These are phyloP conservation scores for Cordyceps fumosorosea DNA, from an alignment of 2,329 filamentous ascomycete genomes.

Conservation along the genomic window DNA sequence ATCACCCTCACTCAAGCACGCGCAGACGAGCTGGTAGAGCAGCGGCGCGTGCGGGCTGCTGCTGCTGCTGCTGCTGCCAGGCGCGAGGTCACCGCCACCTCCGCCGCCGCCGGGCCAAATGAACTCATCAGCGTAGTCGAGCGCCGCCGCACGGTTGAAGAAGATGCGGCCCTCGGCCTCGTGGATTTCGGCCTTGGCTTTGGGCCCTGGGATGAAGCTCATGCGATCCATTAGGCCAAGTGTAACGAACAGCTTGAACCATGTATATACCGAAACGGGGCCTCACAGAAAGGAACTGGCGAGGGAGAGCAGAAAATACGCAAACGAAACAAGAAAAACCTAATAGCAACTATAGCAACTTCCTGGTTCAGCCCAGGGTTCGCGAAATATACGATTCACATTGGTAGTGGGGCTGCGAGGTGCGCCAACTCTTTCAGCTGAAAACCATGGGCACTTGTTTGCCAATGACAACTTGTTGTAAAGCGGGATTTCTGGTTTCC, in stretches of 20 bases:
- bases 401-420: background rate
- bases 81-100: background rate
- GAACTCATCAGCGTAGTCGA: slow-evolving; percentile 16
- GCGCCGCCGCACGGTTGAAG: slow-evolving; percentile 12
- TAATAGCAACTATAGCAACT: no score
- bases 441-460: background rate
- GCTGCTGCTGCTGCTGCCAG: background rate
- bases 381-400: background rate
- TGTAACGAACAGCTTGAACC: no score
- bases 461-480: background rate
- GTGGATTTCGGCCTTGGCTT: slow-evolving; percentile 17
- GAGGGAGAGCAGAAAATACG: background rate
- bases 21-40: slow-evolving; percentile 13
- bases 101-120: slow-evolving; percentile 11
- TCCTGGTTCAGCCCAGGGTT: background rate
- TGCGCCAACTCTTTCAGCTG: slow-evolving; percentile 2
- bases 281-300: background rate
- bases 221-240: slow-evolving; percentile 7
- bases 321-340: background rate
- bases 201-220: slow-evolving; percentile 15
- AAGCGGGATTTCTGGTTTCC: background rate
- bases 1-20: slow-evolving; percentile 15
- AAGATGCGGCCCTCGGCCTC: slow-evolving; percentile 15
- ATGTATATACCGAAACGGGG: no score
- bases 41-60: background rate